A percentile compares a stretch with the other conserved stretches of the same genome.
Evolutionary conservation across 345 rosid species (phyloP).

Genomic region (Salix brachista): DNA sequence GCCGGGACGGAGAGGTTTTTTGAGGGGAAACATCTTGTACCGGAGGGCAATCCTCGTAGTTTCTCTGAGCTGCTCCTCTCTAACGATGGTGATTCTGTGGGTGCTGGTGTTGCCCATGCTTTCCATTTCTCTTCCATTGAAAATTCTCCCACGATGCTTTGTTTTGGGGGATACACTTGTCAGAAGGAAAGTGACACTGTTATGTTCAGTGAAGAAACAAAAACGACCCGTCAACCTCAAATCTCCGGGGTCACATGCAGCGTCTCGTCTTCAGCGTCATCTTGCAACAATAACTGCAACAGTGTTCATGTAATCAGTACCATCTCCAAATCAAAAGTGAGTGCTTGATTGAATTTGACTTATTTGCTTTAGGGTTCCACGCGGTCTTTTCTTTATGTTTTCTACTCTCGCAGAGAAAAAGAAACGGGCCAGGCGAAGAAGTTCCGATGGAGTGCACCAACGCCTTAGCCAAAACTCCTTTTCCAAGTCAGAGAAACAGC

Average conservation of each 20-base stretch:
- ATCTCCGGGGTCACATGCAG: slow-evolving; percentile 41
- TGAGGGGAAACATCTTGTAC: slow-evolving; percentile 27
- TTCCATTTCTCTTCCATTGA: slow-evolving; percentile 18
- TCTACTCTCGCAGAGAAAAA: slow-evolving; percentile 41
- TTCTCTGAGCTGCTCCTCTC: slow-evolving; percentile 65
- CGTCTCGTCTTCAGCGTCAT: slow-evolving; percentile 43
- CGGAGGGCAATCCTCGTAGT: slow-evolving; percentile 29
- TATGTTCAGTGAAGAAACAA: slow-evolving; percentile 19
- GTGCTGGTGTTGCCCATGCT: slow-evolving; percentile 16
- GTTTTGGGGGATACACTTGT: slow-evolving; percentile 47
- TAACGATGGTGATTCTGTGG: slow-evolving; percentile 23
- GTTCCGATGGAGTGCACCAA: slow-evolving; percentile 1
- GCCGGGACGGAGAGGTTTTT: slow-evolving; percentile 34
- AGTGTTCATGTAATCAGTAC: background rate
- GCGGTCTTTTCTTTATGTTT: background rate
- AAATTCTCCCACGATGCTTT: slow-evolving; percentile 65
- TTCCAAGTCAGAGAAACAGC: slow-evolving; percentile 26
- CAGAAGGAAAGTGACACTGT: slow-evolving; percentile 25
- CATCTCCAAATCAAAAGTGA: slow-evolving; percentile 28
- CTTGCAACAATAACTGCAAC: slow-evolving; percentile 16
- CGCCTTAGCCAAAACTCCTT: slow-evolving; percentile 6
- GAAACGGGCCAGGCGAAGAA: slow-evolving; percentile 34
- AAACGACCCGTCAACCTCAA: slow-evolving; percentile 22
- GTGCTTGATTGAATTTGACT: background rate
- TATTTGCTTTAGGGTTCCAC: background rate